Conservation (phyloP, 768 basidiomycete genomes). For the Mycena capillaripes region DNA sequence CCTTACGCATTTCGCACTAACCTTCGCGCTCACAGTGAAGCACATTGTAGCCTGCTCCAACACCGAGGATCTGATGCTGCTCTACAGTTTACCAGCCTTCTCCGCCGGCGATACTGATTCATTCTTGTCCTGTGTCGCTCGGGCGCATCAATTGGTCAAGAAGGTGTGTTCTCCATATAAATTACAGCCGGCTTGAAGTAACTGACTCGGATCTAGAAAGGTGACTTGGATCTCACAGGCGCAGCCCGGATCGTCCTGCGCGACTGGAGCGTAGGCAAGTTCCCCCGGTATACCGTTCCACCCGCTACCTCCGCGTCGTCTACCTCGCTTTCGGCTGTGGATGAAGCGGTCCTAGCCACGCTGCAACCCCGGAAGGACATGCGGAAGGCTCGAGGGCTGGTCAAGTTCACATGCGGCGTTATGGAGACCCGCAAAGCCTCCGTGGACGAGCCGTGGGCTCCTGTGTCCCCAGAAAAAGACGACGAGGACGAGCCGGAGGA, state of each 20-base stretch:
- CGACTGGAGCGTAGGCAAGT: conserved; percentile 85
- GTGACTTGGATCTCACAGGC: conserved; percentile 76
- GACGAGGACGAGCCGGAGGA: conserved; percentile 51
- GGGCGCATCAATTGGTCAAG: conserved; percentile 80
- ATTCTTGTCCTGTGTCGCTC: conserved; percentile 84
- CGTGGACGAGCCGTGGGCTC: conserved; percentile 60
- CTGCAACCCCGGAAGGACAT: conserved; percentile 76
- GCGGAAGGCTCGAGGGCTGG: conserved; percentile 70
- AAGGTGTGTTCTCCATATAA: conserved; percentile 65
- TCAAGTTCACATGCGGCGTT: conserved; percentile 60
- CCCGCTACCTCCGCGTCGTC: conserved; percentile 43
- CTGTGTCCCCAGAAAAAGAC: conserved; percentile 52
- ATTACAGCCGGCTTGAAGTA: conserved; percentile 15
- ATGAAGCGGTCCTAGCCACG: conserved; percentile 63
- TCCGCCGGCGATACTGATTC: conserved; percentile 72
- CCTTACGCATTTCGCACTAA: conserved; percentile 27
- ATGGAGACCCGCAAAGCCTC: conserved; percentile 55
- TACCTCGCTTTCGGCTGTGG: conserved; percentile 55
- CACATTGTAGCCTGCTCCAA: conserved; percentile 78
- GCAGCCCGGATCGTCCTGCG: conserved; percentile 86
- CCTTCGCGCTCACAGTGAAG: conserved; percentile 59
- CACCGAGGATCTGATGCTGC: conserved; percentile 89
- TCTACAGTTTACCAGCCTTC: conserved; percentile 89
- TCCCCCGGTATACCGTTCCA: conserved; percentile 81
- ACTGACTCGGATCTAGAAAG: conserved; percentile 63